Evolutionary conservation across 805 yeast genomes (phyloP), one percentile per base, ranked within the genome.

Genomic region (Sugiyamaella marilandica): DNA sequence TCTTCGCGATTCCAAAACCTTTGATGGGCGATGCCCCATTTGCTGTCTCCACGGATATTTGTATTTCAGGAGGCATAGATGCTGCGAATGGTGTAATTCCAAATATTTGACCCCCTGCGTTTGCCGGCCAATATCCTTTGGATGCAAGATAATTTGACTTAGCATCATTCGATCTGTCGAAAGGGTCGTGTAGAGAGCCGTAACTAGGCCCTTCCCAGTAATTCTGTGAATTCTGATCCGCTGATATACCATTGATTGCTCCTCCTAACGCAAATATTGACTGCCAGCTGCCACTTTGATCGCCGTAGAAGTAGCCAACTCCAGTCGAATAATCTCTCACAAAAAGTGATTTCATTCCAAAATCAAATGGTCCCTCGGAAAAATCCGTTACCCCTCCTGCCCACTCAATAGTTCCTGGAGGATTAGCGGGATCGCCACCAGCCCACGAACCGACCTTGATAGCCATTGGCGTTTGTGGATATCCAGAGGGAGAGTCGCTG

Each of bases 381-480:
- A 61, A 83, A 61, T 82, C 77, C 5, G 85, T 78, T 4, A 54
- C 45, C 9, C 87, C 87, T 34, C 90, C 90, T 1, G 90, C 87
- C 90, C 90, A 84, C 51, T 74, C 77, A 54, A 84, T 78, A 2
- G 89, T 84, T 24, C 89, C 90, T 44, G 64, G 72, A 2, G 73
- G 70, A 61, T 82, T 82, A 46, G 55, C 46, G 7, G 77, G 63
- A 51, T 74, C 75, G 21, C 80, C 81, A 13, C 78, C 81, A 11
- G 79, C 76, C 81, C 81, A 76, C 13, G 72, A 51, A 5, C 80
- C 80, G 21, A 76, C 67, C 65, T 85, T 87, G 45, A 90, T 70
- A 63, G 85, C 75, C 49, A 90, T 87, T 44, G 97, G 97, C 13
- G 89, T 73, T 70, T 91, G 96, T 39, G 97, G 97, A 68, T 79